phyloP scores from a whole-genome alignment of 345 rosid genomes.

The Gossypium longicalyx region DNA sequence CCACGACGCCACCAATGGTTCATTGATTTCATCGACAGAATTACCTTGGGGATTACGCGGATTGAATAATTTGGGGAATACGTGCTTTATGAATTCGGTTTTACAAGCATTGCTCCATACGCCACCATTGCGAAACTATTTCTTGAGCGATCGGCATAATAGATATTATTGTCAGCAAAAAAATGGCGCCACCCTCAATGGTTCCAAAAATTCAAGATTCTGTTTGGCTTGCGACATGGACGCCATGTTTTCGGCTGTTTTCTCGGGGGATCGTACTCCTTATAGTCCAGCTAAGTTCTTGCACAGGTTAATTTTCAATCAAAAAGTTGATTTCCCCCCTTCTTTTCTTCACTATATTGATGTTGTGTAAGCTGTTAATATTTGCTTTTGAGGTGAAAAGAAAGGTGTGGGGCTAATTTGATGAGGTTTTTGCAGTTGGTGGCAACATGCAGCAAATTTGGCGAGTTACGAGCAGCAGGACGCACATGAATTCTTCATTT shows the following conservation, averaged over 20 bases:
- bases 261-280: conserved; percentile 49
- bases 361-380: background rate
- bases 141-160: conserved; percentile 52
- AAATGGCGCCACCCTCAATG: conserved; percentile 11
- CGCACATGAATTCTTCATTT: conserved; percentile 67
- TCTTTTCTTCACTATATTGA: background rate
- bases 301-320: conserved; percentile 36
- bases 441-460: conserved; percentile 60
- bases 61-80: conserved; percentile 54
- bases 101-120: conserved; percentile 58
- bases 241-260: conserved; percentile 44
- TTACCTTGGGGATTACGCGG: conserved; percentile 50
- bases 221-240: conserved; percentile 58
- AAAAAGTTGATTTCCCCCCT: background rate
- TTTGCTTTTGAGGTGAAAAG: background rate
- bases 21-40: background rate
- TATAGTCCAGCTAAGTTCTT: conserved; percentile 61
- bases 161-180: conserved; percentile 38
- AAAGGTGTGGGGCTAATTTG: background rate
- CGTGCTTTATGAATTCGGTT: conserved; percentile 62
- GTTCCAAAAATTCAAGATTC: conserved; percentile 17
- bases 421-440: conserved; percentile 43
- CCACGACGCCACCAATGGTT: conserved; percentile 3
- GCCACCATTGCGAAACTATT: conserved; percentile 53
- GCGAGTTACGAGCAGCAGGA: conserved; percentile 72